Conservation (phyloP, 345 rosid species). For the Gossypioides kirkii region DNA sequence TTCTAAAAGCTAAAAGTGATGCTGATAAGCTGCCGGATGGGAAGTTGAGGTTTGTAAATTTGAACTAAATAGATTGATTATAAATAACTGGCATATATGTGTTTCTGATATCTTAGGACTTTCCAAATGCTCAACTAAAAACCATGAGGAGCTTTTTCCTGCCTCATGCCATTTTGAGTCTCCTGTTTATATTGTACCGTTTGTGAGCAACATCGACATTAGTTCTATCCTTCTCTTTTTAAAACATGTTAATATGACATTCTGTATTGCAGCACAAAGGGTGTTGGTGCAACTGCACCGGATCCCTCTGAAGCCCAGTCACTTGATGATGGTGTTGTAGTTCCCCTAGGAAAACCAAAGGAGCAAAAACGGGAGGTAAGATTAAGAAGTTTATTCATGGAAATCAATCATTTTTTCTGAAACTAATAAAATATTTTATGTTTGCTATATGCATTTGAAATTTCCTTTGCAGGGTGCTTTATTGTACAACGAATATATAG, state of each 20-base stretch:
- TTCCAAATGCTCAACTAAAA: background rate
- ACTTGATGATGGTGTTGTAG: constrained; percentile 58
- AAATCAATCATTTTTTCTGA: background rate
- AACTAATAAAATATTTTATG: background rate
- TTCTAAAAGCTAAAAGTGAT: constrained; percentile 45
- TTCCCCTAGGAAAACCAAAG: constrained; percentile 78
- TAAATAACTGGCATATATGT: background rate
- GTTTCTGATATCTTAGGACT: background rate
- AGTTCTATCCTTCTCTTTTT: background rate
- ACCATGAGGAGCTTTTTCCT: background rate
- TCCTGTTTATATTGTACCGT: background rate
- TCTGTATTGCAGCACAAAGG: constrained; percentile 60
- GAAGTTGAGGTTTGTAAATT: constrained; percentile 61
- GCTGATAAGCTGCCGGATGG: constrained; percentile 72
- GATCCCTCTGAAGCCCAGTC: constrained; percentile 50
- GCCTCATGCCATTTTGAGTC: background rate
- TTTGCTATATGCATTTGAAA: background rate
- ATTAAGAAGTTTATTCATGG: background rate
- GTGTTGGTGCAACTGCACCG: constrained; percentile 72
- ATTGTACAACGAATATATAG: constrained; percentile 73
- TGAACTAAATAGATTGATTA: background rate
- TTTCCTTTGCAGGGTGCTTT: constrained; percentile 55
- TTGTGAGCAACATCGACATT: background rate
- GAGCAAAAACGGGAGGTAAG: constrained; percentile 29
- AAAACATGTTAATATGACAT: background rate